phyloP scores from a whole-genome alignment of 2,329 filamentous ascomycete genomes.

The Penicillium sp. region DNA sequence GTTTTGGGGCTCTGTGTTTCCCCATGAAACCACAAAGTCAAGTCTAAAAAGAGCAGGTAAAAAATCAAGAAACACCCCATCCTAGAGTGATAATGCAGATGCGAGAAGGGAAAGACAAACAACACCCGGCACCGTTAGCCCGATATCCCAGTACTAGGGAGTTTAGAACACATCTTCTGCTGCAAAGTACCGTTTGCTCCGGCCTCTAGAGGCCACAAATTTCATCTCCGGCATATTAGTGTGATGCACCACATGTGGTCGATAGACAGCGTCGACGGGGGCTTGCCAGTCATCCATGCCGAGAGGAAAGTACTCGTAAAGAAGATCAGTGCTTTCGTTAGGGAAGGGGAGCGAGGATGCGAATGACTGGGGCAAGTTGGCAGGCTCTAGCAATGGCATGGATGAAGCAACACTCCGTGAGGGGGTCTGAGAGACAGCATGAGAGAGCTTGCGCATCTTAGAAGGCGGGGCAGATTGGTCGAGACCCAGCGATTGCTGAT shows the following conservation, averaged over 20 bases:
- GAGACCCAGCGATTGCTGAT: constrained; percentile 23
- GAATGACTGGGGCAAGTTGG: constrained; percentile 46
- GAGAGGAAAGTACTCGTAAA: constrained; percentile 94
- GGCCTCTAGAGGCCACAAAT: constrained; percentile 63
- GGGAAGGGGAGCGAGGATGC: constrained; percentile 51
- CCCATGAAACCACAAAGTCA: constrained; percentile 2
- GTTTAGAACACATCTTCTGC: constrained; percentile 51
- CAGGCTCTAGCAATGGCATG: constrained; percentile 31
- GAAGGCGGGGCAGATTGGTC: constrained; percentile 33
- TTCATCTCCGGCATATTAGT: constrained; percentile 69
- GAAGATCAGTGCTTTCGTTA: constrained; percentile 72
- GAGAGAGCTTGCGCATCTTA: constrained; percentile 40
- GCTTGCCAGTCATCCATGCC: constrained; percentile 89
- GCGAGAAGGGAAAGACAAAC: constrained; percentile 8
- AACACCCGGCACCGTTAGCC: constrained; percentile 6
- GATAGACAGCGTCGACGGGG: constrained; percentile 83
- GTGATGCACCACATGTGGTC: constrained; percentile 91
- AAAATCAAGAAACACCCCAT: constrained; percentile 2
- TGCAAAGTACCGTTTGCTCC: constrained; percentile 69
- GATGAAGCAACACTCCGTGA: constrained; percentile 31
- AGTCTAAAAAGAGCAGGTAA: constrained; percentile 9
- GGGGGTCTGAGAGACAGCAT: constrained; percentile 26
- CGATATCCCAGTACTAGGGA: not conserved
- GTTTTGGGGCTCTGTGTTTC: not conserved
- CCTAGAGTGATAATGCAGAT: constrained; percentile 20